Evolutionary conservation across 2,329 filamentous ascomycete genomes (phyloP), one percentile per base, ranked within the genome.

Genomic region (Davidsoniella neocaledoniae): DNA sequence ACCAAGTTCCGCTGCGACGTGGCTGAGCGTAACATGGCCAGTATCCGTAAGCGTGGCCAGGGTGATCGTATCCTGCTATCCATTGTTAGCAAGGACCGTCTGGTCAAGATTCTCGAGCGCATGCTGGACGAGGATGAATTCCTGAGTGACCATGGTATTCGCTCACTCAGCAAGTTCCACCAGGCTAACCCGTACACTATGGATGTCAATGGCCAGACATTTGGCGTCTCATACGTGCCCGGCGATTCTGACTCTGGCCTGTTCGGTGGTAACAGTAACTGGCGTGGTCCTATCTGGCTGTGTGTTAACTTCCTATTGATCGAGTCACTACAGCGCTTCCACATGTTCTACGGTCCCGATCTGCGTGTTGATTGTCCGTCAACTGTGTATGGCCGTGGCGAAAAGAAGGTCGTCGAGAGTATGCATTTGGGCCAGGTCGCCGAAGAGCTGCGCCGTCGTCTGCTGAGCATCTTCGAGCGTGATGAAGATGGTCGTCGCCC

Each of bases 51-150:
- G 63, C 81, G 90, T 58, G 90, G 90, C 51, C 93, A 94, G 63
- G 90, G 86, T 47, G 77, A 96, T 62, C 77, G 90, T 53, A 79
- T 96, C 48, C 71, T 96, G 12, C 68, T 96, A 39, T 85, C 90
- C 5, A 80, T 96, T 44, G 88, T 95, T 56, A 95, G 84, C 70
- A 90, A 88, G 63, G 86, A 94, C 55, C 79, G 90, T n/a, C 69
- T 96, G 9, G 81, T 84, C 64, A 83, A 86, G 66, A 94, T 96
- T 52, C 70, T 96, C 53, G 77, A 81, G 62, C 79, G 86, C 46
- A 95, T 96, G 90, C 73, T 96, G 46, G 86, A 94, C 60, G 87
- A 94, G 64, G 79, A 86, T 21, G 90, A 96, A 62, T 96, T 96
- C 66, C 72, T 96, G 50, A 86, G 86, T 50, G 79, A 88, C 44